Evolutionary conservation across 2,329 filamentous ascomycete species (phyloP).

Genomic region (Colletotrichum siamense): DNA sequence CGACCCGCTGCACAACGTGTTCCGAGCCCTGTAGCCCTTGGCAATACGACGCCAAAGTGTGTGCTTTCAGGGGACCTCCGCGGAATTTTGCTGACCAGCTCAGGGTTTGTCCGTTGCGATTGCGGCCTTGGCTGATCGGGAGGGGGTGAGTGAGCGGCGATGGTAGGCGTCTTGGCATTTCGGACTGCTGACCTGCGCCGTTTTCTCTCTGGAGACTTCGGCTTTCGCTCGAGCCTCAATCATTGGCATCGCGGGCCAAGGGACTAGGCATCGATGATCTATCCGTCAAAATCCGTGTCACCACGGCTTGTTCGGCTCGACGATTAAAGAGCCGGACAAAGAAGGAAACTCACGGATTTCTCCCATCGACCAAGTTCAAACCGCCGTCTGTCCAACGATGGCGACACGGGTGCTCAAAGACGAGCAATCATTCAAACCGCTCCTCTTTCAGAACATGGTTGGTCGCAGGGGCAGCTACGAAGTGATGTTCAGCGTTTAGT

Average conservation of each 20-base stretch:
- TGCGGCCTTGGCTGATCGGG: neutral
- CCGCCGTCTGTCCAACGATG: neutral
- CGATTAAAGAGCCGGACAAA: neutral
- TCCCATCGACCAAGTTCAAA: neutral
- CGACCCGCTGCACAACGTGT: slow-evolving; percentile 6
- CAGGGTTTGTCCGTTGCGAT: neutral
- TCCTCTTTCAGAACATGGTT: neutral
- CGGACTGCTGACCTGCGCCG: neutral
- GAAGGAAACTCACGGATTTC: neutral
- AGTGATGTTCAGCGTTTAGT: neutral
- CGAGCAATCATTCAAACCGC: neutral
- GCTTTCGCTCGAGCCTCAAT: slow-evolving; percentile 13
- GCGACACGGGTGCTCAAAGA: neutral
- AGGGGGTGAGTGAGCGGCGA: neutral
- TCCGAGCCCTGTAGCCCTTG: slow-evolving; percentile 9
- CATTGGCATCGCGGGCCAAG: slow-evolving; percentile 17
- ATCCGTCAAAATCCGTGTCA: neutral
- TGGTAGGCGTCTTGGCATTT: neutral
- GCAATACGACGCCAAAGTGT: neutral
- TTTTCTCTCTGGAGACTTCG: neutral
- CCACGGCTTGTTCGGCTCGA: neutral
- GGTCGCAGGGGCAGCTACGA: neutral
- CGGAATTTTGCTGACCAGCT: neutral
- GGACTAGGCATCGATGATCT: slow-evolving; percentile 8
- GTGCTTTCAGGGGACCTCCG: neutral